Conservation (phyloP, 148 eudicot species). For the Chenopodium quinoa region DNA sequence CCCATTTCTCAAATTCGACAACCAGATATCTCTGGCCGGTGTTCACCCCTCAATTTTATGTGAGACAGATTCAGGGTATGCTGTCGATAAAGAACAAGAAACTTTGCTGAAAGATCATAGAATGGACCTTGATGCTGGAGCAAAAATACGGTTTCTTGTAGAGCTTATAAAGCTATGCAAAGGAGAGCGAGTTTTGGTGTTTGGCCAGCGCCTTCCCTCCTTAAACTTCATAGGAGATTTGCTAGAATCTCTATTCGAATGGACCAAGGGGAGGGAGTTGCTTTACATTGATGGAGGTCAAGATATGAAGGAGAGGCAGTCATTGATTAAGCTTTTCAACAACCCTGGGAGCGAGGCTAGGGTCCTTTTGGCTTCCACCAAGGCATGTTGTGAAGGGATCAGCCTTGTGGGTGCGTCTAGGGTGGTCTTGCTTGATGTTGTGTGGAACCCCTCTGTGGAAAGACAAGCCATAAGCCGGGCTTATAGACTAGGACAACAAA, state of each 20-base stretch:
- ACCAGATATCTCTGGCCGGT: constrained; percentile 39
- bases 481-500: constrained; percentile 70
- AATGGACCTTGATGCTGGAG: constrained; percentile 44
- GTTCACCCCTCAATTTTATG: constrained; percentile 56
- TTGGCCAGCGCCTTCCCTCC: constrained; percentile 54
- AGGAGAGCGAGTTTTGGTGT: constrained; percentile 68
- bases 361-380: constrained; percentile 70
- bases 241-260: constrained; percentile 33
- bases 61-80: constrained; percentile 10
- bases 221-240: constrained; percentile 37
- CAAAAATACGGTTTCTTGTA: constrained; percentile 49
- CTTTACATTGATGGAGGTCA: constrained; percentile 50
- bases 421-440: constrained; percentile 68
- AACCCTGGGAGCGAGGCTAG: constrained; percentile 47
- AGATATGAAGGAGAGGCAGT: constrained; percentile 40
- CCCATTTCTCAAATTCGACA: constrained; percentile 11
- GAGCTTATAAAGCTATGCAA: constrained; percentile 49
- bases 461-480: constrained; percentile 86
- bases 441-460: constrained; percentile 81
- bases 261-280: constrained; percentile 51
- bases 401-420: constrained; percentile 78
- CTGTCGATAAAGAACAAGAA: neutral
- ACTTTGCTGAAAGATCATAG: constrained; percentile 24
- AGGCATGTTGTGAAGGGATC: constrained; percentile 81
- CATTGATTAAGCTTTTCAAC: constrained; percentile 44